phyloP scores from a whole-genome alignment of 768 basidiomycete genomes.

The Leccinum variicolor region DNA sequence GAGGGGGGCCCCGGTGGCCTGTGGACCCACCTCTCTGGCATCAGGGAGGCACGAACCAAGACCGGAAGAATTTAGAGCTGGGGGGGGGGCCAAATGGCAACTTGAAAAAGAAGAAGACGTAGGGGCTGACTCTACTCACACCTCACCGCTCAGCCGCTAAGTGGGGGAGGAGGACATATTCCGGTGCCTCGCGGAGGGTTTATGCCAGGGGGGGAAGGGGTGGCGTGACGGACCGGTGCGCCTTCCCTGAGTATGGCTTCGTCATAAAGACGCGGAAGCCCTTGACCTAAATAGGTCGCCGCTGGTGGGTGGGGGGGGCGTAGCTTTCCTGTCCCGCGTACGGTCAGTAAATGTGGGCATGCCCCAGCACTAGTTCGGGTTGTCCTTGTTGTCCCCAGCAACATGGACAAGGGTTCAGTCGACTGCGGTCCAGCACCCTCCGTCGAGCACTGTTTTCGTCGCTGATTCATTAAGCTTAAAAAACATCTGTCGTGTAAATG shows the following conservation, averaged over 20 bases:
- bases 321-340: conserved; percentile 7
- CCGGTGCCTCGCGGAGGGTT: conserved; percentile 1
- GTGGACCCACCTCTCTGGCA: not conserved
- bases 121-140: not conserved
- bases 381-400: not conserved
- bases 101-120: not conserved
- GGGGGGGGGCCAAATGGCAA: not conserved
- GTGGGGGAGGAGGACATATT: conserved; percentile 5
- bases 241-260: not conserved
- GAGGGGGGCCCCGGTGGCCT: not conserved
- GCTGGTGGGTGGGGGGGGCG: not conserved
- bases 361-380: too few relatives aligned
- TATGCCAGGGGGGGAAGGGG: not conserved
- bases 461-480: too few relatives aligned
- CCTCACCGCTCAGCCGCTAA: not conserved
- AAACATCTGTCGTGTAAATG: too few relatives aligned
- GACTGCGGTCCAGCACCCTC: not conserved
- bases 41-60: not conserved
- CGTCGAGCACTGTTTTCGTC: not conserved
- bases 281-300: conserved; percentile 8
- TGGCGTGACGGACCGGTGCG: not conserved
- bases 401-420: not conserved
- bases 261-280: not conserved
- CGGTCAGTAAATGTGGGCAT: conserved; percentile 5
- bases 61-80: not conserved